A percentile compares a stretch with the other conserved stretches of the same genome.
Evolutionary conservation across 2,329 filamentous ascomycete species (phyloP).

Genomic region (Xenosphaeropsis pyriputrescens): DNA sequence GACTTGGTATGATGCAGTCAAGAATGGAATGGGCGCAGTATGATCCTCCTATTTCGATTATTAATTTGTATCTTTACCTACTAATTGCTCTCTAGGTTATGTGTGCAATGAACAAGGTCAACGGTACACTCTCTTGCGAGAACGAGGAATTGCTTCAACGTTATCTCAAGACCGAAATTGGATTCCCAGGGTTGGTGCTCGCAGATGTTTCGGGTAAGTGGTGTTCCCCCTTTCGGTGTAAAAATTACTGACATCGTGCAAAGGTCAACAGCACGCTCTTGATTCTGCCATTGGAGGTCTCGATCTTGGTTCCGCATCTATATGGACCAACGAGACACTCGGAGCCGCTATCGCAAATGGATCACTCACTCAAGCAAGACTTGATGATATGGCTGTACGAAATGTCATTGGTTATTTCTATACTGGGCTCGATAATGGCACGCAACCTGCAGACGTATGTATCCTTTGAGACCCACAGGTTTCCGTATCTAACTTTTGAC

Average conservation of each 20-base stretch:
- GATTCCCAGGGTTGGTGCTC: constrained; percentile 69
- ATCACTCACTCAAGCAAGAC: constrained; percentile 70
- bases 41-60: constrained; percentile 41
- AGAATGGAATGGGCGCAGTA: constrained; percentile 56
- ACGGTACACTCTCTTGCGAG: constrained; percentile 68
- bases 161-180: constrained; percentile 64
- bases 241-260: no score
- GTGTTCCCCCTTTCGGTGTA: constrained; percentile 31
- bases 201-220: constrained; percentile 67
- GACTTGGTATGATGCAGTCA: constrained; percentile 42
- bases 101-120: constrained; percentile 52
- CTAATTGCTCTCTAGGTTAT: background rate
- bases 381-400: constrained; percentile 86
- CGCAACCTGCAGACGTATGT: constrained; percentile 52
- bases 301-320: constrained; percentile 65
- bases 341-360: constrained; percentile 81
- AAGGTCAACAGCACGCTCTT: no score
- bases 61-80: constrained; percentile 24
- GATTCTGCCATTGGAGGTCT: constrained; percentile 51
- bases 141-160: constrained; percentile 65
- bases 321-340: constrained; percentile 65
- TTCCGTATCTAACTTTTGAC: constrained; percentile 53
- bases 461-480: constrained; percentile 74
- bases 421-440: constrained; percentile 28
- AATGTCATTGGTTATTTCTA: constrained; percentile 61